A percentile compares a stretch with the other conserved stretches of the same genome.
phyloP scores from a whole-genome alignment of 352 stramenopile species.

The Phytopythium oedochilum region DNA sequence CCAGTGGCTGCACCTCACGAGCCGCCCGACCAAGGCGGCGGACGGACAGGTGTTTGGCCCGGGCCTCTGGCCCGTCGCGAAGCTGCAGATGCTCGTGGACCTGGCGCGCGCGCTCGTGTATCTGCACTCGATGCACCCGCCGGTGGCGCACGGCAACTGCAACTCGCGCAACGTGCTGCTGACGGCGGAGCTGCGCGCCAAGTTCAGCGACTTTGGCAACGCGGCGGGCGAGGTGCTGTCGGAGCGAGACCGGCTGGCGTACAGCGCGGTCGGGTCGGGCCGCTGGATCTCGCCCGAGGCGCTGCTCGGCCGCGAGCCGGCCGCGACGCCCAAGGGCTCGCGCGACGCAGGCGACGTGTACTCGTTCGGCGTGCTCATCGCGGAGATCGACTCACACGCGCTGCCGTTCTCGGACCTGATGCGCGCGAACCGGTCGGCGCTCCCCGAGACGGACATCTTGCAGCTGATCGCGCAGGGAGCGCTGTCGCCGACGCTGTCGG shows the following conservation, averaged over 20 bases:
- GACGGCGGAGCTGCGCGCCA: conserved; percentile 48
- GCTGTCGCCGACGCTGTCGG: conserved; percentile 48
- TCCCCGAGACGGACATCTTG: conserved; percentile 57
- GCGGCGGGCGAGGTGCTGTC: conserved; percentile 43
- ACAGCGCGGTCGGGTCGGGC: conserved; percentile 59
- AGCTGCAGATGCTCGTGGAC: conserved; percentile 62
- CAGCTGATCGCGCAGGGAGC: conserved; percentile 63
- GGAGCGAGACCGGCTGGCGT: conserved; percentile 56
- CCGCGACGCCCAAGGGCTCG: conserved; percentile 13
- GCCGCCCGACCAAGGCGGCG: conserved; percentile 12
- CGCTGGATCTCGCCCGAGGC: conserved; percentile 71
- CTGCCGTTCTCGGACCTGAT: conserved; percentile 70
- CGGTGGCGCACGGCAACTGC: conserved; percentile 51
- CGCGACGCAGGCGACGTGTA: conserved; percentile 60
- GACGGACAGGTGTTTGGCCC: conserved; percentile 4
- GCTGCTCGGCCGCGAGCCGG: conserved; percentile 46
- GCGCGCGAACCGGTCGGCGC: conserved; percentile 42
- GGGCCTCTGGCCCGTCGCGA: conserved; percentile 43
- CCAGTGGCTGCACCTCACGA: conserved; percentile 57
- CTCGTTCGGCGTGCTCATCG: conserved; percentile 62
- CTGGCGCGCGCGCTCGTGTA: conserved; percentile 56
- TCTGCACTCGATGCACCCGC: conserved; percentile 52
- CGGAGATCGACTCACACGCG: conserved; percentile 67
- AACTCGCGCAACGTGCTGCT: conserved; percentile 69
- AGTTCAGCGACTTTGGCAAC: conserved; percentile 63